A percentile compares a stretch with the other conserved stretches of the same genome.
Evolutionary conservation across 768 basidiomycete species (phyloP).

Genomic region (Psilocybe subaeruginosa): DNA sequence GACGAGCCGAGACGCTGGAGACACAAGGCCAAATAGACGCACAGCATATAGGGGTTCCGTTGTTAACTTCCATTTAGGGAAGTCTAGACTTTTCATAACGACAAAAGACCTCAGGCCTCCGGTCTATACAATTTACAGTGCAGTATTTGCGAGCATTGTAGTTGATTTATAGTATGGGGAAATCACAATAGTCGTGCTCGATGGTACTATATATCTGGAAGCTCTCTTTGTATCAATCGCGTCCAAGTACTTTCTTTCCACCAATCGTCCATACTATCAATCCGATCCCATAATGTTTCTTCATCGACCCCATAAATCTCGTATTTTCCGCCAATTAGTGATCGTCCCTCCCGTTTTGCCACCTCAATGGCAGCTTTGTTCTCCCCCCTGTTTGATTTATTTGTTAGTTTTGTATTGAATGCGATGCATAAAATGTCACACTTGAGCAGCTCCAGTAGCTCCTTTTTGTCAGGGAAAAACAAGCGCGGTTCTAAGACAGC

Average conservation of each 20-base stretch:
- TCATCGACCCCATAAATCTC: conserved; percentile 88
- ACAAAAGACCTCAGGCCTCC: not conserved
- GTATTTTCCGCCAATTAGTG: conserved; percentile 74
- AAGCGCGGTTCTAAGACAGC: conserved; percentile 83
- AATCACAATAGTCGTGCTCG: not conserved
- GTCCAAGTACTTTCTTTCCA: conserved; percentile 94
- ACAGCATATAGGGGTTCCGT: not conserved
- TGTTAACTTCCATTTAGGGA: not conserved
- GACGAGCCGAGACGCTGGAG: not conserved
- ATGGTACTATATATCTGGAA: conserved; percentile 65
- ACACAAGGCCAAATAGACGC: not conserved
- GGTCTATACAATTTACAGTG: not conserved
- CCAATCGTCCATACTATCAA: conserved; percentile 86
- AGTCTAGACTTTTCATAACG: not conserved
- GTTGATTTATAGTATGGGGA: not conserved
- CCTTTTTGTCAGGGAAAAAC: conserved; percentile 85
- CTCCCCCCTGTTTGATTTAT: conserved; percentile 59
- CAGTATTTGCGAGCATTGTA: conserved; percentile 2
- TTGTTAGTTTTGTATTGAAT: not conserved
- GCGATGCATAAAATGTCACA: conserved; percentile 32
- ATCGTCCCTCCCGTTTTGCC: conserved; percentile 69
- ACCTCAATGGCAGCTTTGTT: conserved; percentile 84
- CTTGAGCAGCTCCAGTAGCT: conserved; percentile 80
- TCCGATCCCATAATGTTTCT: conserved; percentile 82
- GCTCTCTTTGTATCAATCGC: conserved; percentile 77